phyloP scores from a whole-genome alignment of 116 monocot species.

The Thalassia testudinum region DNA sequence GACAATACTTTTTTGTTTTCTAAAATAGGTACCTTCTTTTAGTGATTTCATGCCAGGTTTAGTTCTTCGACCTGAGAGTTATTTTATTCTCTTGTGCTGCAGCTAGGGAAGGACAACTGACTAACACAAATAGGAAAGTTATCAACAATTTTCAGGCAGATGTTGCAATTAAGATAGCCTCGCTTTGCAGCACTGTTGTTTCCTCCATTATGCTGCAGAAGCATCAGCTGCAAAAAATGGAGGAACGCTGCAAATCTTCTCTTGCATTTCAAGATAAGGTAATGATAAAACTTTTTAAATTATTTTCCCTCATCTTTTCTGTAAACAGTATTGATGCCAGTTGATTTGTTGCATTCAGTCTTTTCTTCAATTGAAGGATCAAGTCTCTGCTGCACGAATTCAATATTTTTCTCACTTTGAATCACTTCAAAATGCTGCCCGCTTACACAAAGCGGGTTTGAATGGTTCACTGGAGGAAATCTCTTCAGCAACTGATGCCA shows the following conservation, averaged over 20 bases:
- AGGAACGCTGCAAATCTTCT: slow-evolving; percentile 54
- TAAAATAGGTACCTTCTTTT: slow-evolving; percentile 48
- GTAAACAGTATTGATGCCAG: background rate
- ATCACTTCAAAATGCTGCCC: slow-evolving; percentile 9
- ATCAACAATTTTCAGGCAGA: slow-evolving; percentile 58
- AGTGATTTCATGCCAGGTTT: too few species aligned
- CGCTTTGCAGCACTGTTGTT: slow-evolving; percentile 35
- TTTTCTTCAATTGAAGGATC: slow-evolving; percentile 2
- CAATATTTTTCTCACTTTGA: slow-evolving; percentile 8
- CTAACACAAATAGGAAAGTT: slow-evolving; percentile 39
- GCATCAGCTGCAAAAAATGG: slow-evolving; percentile 39
- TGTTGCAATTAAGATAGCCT: slow-evolving; percentile 29
- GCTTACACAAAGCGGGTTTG: slow-evolving; percentile 4
- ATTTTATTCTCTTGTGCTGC: slow-evolving; percentile 3
- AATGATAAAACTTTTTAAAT: background rate
- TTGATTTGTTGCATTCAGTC: slow-evolving; percentile 7
- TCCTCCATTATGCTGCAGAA: slow-evolving; percentile 56
- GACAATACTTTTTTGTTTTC: slow-evolving; percentile 73
- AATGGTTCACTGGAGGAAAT: slow-evolving; percentile 9
- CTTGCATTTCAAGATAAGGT: slow-evolving; percentile 25
- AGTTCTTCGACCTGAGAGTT: too few species aligned
- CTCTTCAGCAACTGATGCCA: background rate
- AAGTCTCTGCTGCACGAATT: slow-evolving; percentile 2
- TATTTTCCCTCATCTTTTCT: background rate
- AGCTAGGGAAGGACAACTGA: slow-evolving; percentile 78